phyloP scores from a whole-genome alignment of 768 basidiomycete species.

The Boletus vinaceobasis region DNA sequence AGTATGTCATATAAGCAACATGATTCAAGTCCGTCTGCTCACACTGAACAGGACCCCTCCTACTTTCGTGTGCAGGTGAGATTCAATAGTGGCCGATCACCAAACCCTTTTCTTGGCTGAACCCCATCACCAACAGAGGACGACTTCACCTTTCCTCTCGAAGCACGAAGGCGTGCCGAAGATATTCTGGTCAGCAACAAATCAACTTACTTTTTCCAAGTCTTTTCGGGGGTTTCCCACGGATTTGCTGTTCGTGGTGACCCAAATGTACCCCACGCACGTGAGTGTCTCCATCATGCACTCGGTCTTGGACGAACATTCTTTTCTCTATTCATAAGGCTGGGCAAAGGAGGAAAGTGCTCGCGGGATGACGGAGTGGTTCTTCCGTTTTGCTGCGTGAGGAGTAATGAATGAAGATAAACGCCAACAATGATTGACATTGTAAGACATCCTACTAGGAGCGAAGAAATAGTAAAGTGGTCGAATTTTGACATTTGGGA shows the following conservation, averaged over 20 bases:
- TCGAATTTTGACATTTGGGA: background rate
- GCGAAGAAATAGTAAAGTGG: background rate
- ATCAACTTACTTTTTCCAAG: constrained; percentile 50
- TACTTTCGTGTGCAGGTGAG: constrained; percentile 28
- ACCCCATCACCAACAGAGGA: constrained; percentile 34
- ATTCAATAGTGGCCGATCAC: background rate
- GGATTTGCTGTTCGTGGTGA: constrained; percentile 28
- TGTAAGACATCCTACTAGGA: background rate
- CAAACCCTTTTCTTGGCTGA: background rate
- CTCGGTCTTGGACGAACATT: background rate
- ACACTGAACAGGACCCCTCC: constrained; percentile 17
- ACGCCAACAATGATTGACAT: background rate
- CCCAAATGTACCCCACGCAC: constrained; percentile 9
- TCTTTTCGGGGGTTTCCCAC: constrained; percentile 45
- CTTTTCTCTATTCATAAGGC: constrained; percentile 29
- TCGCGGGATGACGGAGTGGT: constrained; percentile 47
- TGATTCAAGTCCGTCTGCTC: background rate
- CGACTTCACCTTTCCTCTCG: constrained; percentile 49
- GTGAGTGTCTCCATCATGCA: constrained; percentile 9
- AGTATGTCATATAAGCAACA: constrained; percentile 33
- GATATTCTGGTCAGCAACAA: constrained; percentile 49
- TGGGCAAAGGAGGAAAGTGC: constrained; percentile 62
- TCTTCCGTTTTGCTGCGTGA: constrained; percentile 37
- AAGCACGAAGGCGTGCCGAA: constrained; percentile 52
- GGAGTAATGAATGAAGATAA: background rate